Evolutionary conservation across 768 basidiomycete genomes (phyloP).

Genomic region (Termitomyces sp.): DNA sequence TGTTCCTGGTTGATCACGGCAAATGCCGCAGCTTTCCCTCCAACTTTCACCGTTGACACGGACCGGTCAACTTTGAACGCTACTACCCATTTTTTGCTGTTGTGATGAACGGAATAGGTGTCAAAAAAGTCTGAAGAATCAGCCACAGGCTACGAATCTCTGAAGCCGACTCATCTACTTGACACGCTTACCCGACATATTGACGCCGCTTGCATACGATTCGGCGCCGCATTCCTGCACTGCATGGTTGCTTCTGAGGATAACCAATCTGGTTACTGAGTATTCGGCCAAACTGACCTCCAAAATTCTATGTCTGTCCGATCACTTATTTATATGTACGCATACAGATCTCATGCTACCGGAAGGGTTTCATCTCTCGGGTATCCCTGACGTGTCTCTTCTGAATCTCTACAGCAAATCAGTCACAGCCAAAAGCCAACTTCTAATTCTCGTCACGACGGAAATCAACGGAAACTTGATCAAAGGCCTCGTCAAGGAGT

Average conservation of each 20-base stretch:
- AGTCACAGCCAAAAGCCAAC: not conserved
- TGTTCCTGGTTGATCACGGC: not conserved
- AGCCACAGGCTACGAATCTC: too few relatives aligned
- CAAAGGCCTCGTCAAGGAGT: not conserved
- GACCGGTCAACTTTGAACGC: too few relatives aligned
- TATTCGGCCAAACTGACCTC: too few relatives aligned
- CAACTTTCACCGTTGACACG: too few relatives aligned
- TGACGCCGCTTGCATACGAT: not conserved
- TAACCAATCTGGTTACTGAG: not conserved
- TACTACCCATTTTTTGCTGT: too few relatives aligned
- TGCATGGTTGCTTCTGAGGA: not conserved
- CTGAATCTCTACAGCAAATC: not conserved
- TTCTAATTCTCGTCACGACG: not conserved
- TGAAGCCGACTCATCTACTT: not conserved
- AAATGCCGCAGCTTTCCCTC: not conserved
- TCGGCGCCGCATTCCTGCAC: not conserved
- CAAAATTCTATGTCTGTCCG: not conserved
- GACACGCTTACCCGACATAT: not conserved
- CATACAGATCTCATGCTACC: not conserved
- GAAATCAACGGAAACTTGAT: not conserved
- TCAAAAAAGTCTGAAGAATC: not conserved
- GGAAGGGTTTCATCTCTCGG: not conserved
- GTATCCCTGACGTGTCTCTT: not conserved
- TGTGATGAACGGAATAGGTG: not conserved
- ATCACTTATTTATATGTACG: not conserved